Evolutionary conservation across 1,284 basidiomycete species (phyloP).

Genomic region (Irpex sp.): DNA sequence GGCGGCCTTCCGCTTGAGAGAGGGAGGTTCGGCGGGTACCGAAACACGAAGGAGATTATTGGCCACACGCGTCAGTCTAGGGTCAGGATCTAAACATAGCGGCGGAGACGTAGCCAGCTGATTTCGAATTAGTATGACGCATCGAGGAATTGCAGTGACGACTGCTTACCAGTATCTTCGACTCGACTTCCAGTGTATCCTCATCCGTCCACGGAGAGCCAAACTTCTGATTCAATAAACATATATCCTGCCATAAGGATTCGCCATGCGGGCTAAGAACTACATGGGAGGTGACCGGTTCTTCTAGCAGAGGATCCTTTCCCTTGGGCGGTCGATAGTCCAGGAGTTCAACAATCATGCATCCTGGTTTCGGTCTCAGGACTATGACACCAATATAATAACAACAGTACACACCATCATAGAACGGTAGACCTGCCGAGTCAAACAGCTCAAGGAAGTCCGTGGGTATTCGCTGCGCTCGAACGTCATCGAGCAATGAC

Average conservation of each 20-base stretch:
- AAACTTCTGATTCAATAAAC: constrained; percentile 55
- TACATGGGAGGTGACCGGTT: constrained; percentile 60
- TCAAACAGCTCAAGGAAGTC: constrained; percentile 80
- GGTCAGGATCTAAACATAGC: constrained; percentile 72
- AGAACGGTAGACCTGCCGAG: constrained; percentile 64
- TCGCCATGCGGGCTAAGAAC: constrained; percentile 73
- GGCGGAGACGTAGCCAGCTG: constrained; percentile 71
- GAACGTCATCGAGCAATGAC: constrained; percentile 76
- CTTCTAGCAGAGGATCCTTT: constrained; percentile 50
- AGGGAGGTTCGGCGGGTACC: constrained; percentile 61
- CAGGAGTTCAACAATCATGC: constrained; percentile 75
- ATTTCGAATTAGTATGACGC: background rate
- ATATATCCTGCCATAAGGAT: constrained; percentile 73
- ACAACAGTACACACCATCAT: constrained; percentile 52
- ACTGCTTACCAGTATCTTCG: constrained; percentile 59
- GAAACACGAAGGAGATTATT: constrained; percentile 69
- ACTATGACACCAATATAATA: background rate
- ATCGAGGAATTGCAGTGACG: background rate
- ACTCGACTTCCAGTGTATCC: constrained; percentile 68
- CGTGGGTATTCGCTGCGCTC: constrained; percentile 73
- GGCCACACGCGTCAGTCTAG: constrained; percentile 66
- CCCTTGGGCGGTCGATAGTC: constrained; percentile 61
- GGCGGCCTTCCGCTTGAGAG: constrained; percentile 73
- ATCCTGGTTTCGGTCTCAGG: constrained; percentile 42
- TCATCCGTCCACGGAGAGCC: constrained; percentile 61